Conservation (phyloP, 192 early-diverging fungal species). For the Geranomyces variabilis region DNA sequence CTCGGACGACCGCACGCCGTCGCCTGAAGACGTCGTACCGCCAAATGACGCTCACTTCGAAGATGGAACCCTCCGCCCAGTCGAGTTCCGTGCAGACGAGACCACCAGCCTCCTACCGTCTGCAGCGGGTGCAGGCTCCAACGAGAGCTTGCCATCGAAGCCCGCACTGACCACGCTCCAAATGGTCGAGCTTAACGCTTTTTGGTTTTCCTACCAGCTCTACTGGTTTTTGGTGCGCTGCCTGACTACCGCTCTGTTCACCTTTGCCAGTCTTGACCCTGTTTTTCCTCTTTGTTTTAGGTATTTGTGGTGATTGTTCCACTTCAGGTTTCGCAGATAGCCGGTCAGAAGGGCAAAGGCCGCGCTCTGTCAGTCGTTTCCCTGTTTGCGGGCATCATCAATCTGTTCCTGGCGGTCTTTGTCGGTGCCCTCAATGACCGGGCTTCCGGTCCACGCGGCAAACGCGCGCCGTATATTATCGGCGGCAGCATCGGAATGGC, state of each 20-base stretch:
- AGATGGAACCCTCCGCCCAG: too few relatives aligned
- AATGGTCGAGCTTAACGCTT: constrained; percentile 36
- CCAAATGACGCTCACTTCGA: too few relatives aligned
- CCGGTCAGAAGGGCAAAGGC: constrained; percentile 44
- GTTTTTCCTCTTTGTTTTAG: too few relatives aligned
- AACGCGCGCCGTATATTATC: constrained; percentile 40
- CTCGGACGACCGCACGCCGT: too few relatives aligned
- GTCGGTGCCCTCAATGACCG: constrained; percentile 50
- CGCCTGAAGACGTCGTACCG: too few relatives aligned
- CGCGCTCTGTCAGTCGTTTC: constrained; percentile 41
- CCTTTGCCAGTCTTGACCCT: too few relatives aligned
- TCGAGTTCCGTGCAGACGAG: too few relatives aligned
- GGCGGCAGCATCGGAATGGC: constrained; percentile 40
- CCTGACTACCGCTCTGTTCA: too few relatives aligned
- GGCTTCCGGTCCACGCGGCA: background rate
- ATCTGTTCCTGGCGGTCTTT: constrained; percentile 42
- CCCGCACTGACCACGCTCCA: background rate
- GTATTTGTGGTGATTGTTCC: constrained; percentile 44
- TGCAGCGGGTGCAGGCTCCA: too few relatives aligned
- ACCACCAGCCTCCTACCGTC: too few relatives aligned
- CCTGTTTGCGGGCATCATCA: constrained; percentile 38
- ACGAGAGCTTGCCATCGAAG: background rate
- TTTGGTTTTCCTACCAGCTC: constrained; percentile 47
- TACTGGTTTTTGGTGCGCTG: constrained; percentile 51
- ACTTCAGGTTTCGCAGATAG: constrained; percentile 39